Base-by-base conservation (phyloP, 2,329 filamentous ascomycete species). In the Dactylellina parvicollis region DNA sequence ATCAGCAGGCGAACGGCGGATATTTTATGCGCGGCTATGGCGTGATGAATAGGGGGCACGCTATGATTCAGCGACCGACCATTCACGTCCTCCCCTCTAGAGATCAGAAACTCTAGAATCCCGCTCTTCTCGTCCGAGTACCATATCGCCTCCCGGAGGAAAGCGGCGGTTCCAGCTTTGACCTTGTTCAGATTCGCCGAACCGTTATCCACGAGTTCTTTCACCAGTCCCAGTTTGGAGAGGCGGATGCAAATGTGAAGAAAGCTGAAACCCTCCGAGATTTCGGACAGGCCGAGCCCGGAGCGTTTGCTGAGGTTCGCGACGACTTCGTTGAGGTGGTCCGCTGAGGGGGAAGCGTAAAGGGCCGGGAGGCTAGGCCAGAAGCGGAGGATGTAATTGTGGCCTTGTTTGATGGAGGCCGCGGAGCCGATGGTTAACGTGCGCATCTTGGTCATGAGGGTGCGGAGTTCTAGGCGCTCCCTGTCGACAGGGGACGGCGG, bases 41-140 rank as follows among this genome's bases (percentile, higher is more conserved):
- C 66, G 7, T 71, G 47, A 26, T 62, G 57, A 1, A 71, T 22
- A 1, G 57, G 56, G 10, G 65, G 44, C 12, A 55, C 22, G 22
- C 47, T 47, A 18, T 60, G 46, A 3, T 38, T 26, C 4, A 54
- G n/a, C 26, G 36, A 22, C 1, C 47, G 42, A 3, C 32, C 62
- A 30, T 70, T 50, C 16, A 61, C 36, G 12, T 54, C 47, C n/a
- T 49, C 55, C 26, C 56, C 66, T 10, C 50, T 40, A 0, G 38
- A 42, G 2, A 71, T 64, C n/a, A 71, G 24, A 38, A 54, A 71
- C 5, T 71, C 40, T 16, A 71, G n/a, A 20, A 62, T 38, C 18
- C 46, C 34, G 18, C 30, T 38, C 7, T 47, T 47, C 7, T 38
- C 56, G 5, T 71, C 49, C 7, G 66, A 22, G 16, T 71, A 64